A percentile compares a stretch with the other conserved stretches of the same genome.
These are phyloP conservation scores for Psidium guajava DNA, from an alignment of 345 rosid genomes.

Conservation along the genomic window DNA sequence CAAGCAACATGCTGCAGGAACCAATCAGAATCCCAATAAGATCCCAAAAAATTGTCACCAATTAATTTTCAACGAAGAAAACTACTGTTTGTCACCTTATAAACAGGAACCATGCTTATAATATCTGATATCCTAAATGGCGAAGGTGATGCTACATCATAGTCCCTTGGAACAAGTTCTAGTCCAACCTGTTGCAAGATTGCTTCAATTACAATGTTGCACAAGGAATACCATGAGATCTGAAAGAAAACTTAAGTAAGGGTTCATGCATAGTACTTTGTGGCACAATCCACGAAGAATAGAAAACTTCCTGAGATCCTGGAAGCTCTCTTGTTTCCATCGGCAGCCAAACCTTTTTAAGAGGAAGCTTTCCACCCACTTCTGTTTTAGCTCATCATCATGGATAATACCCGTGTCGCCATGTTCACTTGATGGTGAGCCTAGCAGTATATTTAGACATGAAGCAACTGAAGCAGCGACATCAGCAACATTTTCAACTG, in stretches of 20 bases:
- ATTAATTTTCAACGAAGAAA: not conserved
- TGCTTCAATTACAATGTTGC: slow-evolving; percentile 4
- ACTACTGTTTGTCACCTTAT: slow-evolving; percentile 43
- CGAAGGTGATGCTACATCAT: slow-evolving; percentile 63
- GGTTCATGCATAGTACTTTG: slow-evolving; percentile 38
- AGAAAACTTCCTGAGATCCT: slow-evolving; percentile 66
- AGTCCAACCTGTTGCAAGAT: slow-evolving; percentile 64
- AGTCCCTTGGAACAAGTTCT: slow-evolving; percentile 91
- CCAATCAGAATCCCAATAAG: slow-evolving; percentile 6
- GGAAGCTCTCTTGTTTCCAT: slow-evolving; percentile 51
- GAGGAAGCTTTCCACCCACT: slow-evolving; percentile 73
- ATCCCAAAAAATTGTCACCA: not conserved
- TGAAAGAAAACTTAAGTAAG: not conserved
- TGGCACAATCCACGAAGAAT: slow-evolving; percentile 90
- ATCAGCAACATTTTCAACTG: slow-evolving; percentile 51
- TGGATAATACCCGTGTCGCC: slow-evolving; percentile 21
- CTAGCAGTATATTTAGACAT: slow-evolving; percentile 72
- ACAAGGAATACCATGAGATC: not conserved
- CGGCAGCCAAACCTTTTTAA: slow-evolving; percentile 70
- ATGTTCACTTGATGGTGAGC: slow-evolving; percentile 35
- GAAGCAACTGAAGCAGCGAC: slow-evolving; percentile 70
- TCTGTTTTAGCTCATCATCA: slow-evolving; percentile 59
- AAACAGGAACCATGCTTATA: slow-evolving; percentile 86
- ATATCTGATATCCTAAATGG: slow-evolving; percentile 78
- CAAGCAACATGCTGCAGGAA: slow-evolving; percentile 74